Percentiles rank a stretch among this genome's conserved stretches.
These are phyloP conservation scores for Solanum microdontum DNA, from an alignment of 257 asterid species.

Conservation along the genomic window DNA sequence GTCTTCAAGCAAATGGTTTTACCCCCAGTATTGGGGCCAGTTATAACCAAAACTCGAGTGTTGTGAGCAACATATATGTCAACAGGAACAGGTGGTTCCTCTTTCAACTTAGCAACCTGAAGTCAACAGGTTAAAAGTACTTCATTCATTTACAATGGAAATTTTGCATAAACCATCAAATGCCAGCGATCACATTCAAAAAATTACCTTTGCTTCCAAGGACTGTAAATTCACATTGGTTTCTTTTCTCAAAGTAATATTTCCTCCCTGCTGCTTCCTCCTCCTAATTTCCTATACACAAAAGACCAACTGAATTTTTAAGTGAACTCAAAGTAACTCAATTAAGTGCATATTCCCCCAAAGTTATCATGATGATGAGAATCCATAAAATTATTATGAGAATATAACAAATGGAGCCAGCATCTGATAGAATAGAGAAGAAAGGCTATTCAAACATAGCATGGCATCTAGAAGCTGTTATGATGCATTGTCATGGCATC, in stretches of 20 bases:
- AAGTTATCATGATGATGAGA: not conserved
- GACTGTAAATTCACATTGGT: conserved; percentile 29
- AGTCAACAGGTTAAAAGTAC: conserved; percentile 7
- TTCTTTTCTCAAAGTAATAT: conserved; percentile 32
- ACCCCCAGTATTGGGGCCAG: conserved; percentile 99
- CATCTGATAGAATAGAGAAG: not conserved
- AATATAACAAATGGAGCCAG: not conserved
- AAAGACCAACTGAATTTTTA: not conserved
- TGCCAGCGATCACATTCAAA: not conserved
- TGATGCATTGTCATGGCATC: not conserved
- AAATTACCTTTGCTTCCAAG: conserved; percentile 60
- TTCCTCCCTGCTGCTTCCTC: conserved; percentile 55
- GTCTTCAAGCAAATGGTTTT: conserved; percentile 96
- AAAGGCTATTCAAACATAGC: not conserved
- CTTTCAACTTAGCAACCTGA: conserved; percentile 65
- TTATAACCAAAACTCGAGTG: conserved; percentile 67
- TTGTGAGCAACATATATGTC: conserved; percentile 51
- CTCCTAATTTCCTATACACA: conserved; percentile 74
- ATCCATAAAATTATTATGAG: not conserved
- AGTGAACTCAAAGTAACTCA: not conserved
- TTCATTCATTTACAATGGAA: not conserved
- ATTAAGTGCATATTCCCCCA: not conserved
- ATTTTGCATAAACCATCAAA: not conserved
- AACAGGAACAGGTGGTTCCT: conserved; percentile 71
- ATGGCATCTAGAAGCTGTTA: not conserved